phyloP scores from a whole-genome alignment of 2,329 filamentous ascomycete species.

The Acrocalymma vagum region DNA sequence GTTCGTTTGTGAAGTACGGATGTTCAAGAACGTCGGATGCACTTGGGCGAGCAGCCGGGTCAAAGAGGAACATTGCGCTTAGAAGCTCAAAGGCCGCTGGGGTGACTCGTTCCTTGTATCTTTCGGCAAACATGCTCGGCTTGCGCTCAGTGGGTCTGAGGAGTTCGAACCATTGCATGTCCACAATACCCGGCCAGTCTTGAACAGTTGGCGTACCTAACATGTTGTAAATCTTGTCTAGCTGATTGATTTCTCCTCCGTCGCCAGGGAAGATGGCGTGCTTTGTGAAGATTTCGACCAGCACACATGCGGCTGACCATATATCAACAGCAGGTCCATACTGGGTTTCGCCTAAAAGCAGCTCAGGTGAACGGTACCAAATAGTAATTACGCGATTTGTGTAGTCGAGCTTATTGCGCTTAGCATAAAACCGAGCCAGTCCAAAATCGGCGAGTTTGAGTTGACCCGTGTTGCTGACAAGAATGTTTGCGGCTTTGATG shows the following conservation, averaged over 20 bases:
- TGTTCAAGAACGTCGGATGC: constrained; percentile 87
- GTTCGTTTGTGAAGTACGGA: constrained; percentile 85
- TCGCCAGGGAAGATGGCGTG: constrained; percentile 95
- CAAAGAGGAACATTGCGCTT: constrained; percentile 85
- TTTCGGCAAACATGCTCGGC: constrained; percentile 80
- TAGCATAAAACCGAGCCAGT: constrained; percentile 93
- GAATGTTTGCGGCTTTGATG: constrained; percentile 97
- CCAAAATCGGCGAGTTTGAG: constrained; percentile 97
- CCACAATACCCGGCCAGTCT: constrained; percentile 89
- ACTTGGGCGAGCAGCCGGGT: constrained; percentile 82
- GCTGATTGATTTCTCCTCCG: constrained; percentile 92
- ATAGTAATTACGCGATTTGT: constrained; percentile 99
- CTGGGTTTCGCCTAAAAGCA: constrained; percentile 90
- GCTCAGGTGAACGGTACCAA: constrained; percentile 96
- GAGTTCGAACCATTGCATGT: constrained; percentile 97
- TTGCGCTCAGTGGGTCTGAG: constrained; percentile 79
- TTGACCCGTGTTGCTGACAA: constrained; percentile 88
- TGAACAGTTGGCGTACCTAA: constrained; percentile 85
- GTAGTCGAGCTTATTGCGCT: constrained; percentile 90
- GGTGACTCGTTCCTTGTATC: constrained; percentile 80
- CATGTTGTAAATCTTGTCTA: constrained; percentile 95
- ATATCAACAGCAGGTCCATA: constrained; percentile 97
- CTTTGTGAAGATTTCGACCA: constrained; percentile 94
- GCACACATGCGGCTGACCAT: constrained; percentile 96
- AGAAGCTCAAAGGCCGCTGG: constrained; percentile 85